These are phyloP conservation scores for Phytophthora colocasiae DNA, from an alignment of 352 stramenopile genomes.

Conservation along the genomic window DNA sequence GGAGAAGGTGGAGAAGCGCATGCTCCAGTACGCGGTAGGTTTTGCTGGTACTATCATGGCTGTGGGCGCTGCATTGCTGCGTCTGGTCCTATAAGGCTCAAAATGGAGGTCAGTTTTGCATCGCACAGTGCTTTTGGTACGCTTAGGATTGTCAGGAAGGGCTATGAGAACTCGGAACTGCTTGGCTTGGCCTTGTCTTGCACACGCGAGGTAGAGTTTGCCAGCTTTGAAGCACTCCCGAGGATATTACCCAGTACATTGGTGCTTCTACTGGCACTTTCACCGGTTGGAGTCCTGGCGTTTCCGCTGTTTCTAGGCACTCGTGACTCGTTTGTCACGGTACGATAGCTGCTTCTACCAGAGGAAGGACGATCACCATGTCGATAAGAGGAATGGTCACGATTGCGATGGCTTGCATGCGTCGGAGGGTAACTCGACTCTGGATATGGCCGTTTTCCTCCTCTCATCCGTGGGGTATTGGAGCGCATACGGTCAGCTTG, in stretches of 20 bases:
- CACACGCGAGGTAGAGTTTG: conserved; percentile 70
- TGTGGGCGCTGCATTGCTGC: conserved; percentile 76
- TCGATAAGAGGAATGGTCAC: conserved; percentile 14
- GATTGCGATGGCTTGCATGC: conserved; percentile 17
- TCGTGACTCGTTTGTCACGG: conserved; percentile 22
- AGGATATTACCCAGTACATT: conserved; percentile 73
- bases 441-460: conserved; percentile 29
- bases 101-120: conserved; percentile 1
- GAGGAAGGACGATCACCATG: conserved; percentile 18
- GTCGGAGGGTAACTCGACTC: conserved; percentile 25
- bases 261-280: conserved; percentile 28
- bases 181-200: conserved; percentile 55
- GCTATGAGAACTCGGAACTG: conserved; percentile 52
- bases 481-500: conserved; percentile 20
- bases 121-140: background rate
- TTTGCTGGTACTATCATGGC: conserved; percentile 91
- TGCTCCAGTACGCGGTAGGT: conserved; percentile 88
- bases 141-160: background rate
- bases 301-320: conserved; percentile 16
- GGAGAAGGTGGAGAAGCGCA: conserved; percentile 91
- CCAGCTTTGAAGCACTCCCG: conserved; percentile 66
- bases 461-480: conserved; percentile 21
- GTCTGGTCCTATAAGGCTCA: conserved; percentile 67
- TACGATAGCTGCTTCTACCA: conserved; percentile 29
- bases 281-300: conserved; percentile 7